phyloP scores from a whole-genome alignment of 331 rosid species.

The Erythrophleum ivorense region DNA sequence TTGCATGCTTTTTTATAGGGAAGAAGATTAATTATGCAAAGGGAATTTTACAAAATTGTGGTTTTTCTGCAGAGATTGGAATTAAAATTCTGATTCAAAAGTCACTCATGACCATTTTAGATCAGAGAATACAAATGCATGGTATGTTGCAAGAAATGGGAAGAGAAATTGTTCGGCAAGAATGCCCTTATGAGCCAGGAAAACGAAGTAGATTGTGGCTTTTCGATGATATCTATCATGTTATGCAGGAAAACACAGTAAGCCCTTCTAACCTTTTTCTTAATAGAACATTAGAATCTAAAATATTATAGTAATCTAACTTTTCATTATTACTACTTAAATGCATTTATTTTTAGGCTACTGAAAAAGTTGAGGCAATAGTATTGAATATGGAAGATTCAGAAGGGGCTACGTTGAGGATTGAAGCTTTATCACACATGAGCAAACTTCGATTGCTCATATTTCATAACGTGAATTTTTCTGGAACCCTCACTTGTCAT shows the following conservation, averaged over 20 bases:
- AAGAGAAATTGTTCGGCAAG: background rate
- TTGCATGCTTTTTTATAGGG: conserved; percentile 1
- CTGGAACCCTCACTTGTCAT: too few species aligned
- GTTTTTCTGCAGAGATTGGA: background rate
- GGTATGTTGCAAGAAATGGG: background rate
- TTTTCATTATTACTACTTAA: too few species aligned
- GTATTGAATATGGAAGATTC: too few species aligned
- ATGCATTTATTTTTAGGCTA: too few species aligned
- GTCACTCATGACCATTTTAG: conserved; percentile 17
- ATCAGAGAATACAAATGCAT: background rate
- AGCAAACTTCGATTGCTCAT: too few species aligned
- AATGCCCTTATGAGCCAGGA: background rate
- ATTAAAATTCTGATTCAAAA: background rate
- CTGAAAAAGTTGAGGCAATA: too few species aligned
- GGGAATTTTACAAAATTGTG: background rate
- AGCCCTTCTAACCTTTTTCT: too few species aligned
- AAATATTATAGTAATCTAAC: too few species aligned
- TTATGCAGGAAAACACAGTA: background rate
- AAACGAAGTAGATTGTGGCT: conserved; percentile 15
- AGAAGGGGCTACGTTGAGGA: too few species aligned
- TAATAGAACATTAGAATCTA: too few species aligned
- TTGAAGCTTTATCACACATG: too few species aligned
- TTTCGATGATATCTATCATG: background rate
- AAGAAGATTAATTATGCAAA: background rate
- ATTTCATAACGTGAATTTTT: too few species aligned